Evolutionary conservation across 2,329 filamentous ascomycete species (phyloP).

Genomic region (Penicillium sp.): DNA sequence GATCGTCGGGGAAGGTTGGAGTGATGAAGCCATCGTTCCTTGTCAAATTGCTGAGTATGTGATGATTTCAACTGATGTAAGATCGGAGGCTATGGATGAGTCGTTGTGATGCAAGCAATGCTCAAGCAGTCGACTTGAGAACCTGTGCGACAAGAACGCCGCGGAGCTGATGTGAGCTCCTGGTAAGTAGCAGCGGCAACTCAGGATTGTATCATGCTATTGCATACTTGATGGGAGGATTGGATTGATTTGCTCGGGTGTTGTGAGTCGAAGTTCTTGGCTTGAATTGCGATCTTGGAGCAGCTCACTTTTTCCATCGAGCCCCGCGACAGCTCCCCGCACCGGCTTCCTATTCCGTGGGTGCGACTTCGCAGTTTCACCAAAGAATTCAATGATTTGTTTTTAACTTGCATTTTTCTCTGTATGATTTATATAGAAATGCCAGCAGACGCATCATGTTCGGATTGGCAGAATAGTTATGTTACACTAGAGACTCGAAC

Average conservation of each 20-base stretch:
- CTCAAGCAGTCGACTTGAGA: slow-evolving; percentile 1
- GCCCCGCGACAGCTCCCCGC: slow-evolving; percentile 13
- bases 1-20: slow-evolving; percentile 40
- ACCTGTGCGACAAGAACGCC: not conserved
- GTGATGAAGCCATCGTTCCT: slow-evolving; percentile 19
- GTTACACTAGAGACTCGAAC: not conserved
- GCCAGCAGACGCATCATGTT: not conserved
- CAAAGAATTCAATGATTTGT: not conserved
- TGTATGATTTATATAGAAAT: not conserved
- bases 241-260: not conserved
- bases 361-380: not conserved
- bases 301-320: slow-evolving; percentile 7
- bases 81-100: not conserved
- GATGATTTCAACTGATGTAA: not conserved
- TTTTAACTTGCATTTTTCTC: not conserved
- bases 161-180: slow-evolving; percentile 2
- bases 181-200: not conserved
- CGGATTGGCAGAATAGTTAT: not conserved
- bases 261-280: not conserved
- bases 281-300: not conserved
- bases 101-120: not conserved
- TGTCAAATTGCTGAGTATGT: not conserved
- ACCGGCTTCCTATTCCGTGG: not conserved
- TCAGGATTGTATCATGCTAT: not conserved
- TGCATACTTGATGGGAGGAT: not conserved